Evolutionary conservation across 352 stramenopile species (phyloP), one percentile per base, ranked within the genome.

Genomic region (Halophytophthora batemanensis): DNA sequence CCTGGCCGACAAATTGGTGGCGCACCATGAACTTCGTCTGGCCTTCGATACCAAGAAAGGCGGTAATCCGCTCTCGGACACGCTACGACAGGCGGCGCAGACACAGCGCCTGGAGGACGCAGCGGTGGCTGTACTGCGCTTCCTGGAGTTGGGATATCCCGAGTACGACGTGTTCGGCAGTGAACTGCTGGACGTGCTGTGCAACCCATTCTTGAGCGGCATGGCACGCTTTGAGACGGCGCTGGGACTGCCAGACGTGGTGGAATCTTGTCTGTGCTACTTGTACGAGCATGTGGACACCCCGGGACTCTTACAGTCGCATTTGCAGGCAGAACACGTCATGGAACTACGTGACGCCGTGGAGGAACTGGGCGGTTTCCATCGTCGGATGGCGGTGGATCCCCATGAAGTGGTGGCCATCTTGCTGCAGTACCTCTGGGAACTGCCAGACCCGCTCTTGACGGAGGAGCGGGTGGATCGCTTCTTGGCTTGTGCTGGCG

Each of bases 141-240:
- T 93, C 69, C 55, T 93, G 34, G 82, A 93, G 52, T 63, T 93
- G n/a, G 80, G 82, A 6, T 89, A 90, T 53, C 82, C 82, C 0
- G 80, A 91, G 50, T 93, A 93, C 59, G 77, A 93, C 39, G 81
- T 93, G 11, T 90, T 90, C 50, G 82, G 80, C 34, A 85, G 68
- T 5, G 71, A 85, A 40, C 59, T 93, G 33, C 54, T 87, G 15
- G 77, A 91, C 45, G 82, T 88, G 39, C 48, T 93, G 37, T 91
- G 80, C 59, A 93, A 93, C 47, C 82, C 82, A 18, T 93, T 93
- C 35, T 64, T 93, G 12, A 89, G 82, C 36, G 79, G 82, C 48
- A 87, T 93, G 74, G 82, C 82, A 14, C 78, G 82, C 42, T 93
- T 93, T 29, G 82, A 93, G 56, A 87, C 82, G 19, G 71, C 82